These are phyloP conservation scores for Linum usitatissimum DNA, from an alignment of 345 rosid species.

Conservation along the genomic window DNA sequence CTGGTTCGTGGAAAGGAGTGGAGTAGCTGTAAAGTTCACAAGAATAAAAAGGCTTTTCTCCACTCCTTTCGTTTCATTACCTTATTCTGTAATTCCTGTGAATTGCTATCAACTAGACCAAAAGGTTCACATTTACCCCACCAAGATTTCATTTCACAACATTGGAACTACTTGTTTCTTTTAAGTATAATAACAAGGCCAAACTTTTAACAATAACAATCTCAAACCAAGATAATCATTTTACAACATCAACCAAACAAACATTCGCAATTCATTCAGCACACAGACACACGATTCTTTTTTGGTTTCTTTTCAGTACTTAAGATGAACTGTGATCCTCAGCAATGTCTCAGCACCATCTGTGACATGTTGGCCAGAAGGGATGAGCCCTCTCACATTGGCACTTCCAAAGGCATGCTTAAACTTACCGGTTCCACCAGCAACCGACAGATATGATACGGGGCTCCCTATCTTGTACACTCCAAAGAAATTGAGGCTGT, in stretches of 20 bases:
- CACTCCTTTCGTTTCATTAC: too few species aligned
- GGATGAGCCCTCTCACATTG: slow-evolving; percentile 55
- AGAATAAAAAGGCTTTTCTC: too few species aligned
- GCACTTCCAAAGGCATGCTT: slow-evolving; percentile 59
- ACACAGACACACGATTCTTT: slow-evolving; percentile 8
- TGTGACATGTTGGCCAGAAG: slow-evolving; percentile 50
- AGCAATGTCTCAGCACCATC: slow-evolving; percentile 67
- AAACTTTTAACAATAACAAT: not conserved
- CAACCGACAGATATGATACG: slow-evolving; percentile 68
- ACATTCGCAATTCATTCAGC: not conserved
- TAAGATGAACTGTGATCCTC: slow-evolving; percentile 58
- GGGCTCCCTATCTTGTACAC: slow-evolving; percentile 57
- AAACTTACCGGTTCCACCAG: slow-evolving; percentile 85
- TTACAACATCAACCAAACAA: not conserved
- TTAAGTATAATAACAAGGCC: not conserved
- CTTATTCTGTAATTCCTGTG: too few species aligned
- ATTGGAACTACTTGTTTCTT: not conserved
- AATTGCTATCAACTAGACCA: too few species aligned
- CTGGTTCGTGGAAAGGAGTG: too few species aligned
- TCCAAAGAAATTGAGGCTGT: slow-evolving; percentile 83
- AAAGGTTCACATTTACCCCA: not conserved
- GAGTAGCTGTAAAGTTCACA: too few species aligned
- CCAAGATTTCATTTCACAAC: not conserved
- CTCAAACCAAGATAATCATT: not conserved
- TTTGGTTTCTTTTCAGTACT: slow-evolving; percentile 18